Base-by-base conservation (phyloP, 208 protist species). In the Acanthamoeba castellanii region DNA sequence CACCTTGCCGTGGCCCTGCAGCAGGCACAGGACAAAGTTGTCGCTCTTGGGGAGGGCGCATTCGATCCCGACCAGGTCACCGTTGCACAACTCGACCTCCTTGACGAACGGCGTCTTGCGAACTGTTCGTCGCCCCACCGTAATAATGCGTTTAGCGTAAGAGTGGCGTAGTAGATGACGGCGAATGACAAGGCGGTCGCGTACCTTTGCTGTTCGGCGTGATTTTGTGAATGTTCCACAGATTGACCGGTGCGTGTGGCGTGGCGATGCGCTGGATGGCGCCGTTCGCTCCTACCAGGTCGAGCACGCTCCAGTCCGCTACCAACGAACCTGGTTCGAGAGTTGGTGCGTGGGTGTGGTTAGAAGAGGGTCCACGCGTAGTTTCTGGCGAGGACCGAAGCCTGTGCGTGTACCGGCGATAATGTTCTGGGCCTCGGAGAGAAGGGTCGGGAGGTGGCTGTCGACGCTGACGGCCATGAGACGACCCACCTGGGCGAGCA, bases 251-350 rank as follows among this genome's bases (percentile, higher is more conserved):
- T 9, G 61, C 61, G 61, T 68, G 25, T 20, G 37, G 16, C 9
- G 85, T 92, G 64, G 85, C 50, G 32, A 92, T 70, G 22, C 85
- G 55, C 45, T 92, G 8, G 14, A 92, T 32, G 11, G 25, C 16
- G 25, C 59, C 59, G 47, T 20, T 42, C n/a, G 66, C 85, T 6
- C 13, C 30, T 0, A 92, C 50, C 3, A 92, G 4, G n/a, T 92
- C 85, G 2, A 70, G 14, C 14, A 92, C 55, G 64, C 85, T 37
- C 85, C 85, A 92, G n/a, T 92, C 55, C 32, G 85, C 85, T 13
- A 84, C 42, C 74, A 52, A 6, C 18, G 74, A 84, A 7, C 66
- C 66, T 72, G 66, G 45, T 47, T 42, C 37, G 37, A 42, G 37
- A 42, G 37, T 42, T 42, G 0, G 7, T 3, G 37, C 37, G 37